These are phyloP conservation scores for Hanseniaspora taiwanica DNA, from an alignment of 805 yeast species.

Conservation along the genomic window DNA sequence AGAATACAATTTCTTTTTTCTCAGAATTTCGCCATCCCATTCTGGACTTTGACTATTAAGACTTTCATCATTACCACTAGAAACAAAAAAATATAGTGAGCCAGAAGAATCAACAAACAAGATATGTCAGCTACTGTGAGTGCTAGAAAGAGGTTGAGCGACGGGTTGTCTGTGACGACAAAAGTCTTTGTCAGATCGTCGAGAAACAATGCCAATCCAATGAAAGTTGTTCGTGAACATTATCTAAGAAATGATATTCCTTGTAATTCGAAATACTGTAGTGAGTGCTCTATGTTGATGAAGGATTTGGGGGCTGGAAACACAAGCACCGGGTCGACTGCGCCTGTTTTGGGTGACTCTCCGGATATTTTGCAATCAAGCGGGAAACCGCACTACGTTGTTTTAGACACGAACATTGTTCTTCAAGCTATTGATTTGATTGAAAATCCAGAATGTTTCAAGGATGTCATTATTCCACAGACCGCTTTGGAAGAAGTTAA, in stretches of 20 bases:
- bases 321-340: slow-evolving; percentile 29
- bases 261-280: slow-evolving; percentile 66
- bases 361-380: slow-evolving; percentile 36
- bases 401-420: slow-evolving; percentile 80
- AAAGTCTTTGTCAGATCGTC: slow-evolving; percentile 88
- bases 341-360: slow-evolving; percentile 46
- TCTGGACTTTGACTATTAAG: background rate
- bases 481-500: slow-evolving; percentile 89
- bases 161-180: slow-evolving; percentile 56
- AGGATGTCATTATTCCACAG: slow-evolving; percentile 90
- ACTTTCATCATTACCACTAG: background rate
- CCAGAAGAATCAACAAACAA: too few relatives aligned
- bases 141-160: slow-evolving; percentile 32
- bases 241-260: slow-evolving; percentile 87
- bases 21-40: too few relatives aligned
- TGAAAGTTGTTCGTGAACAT: slow-evolving; percentile 88
- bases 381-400: slow-evolving; percentile 57
- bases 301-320: slow-evolving; percentile 54
- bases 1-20: too few relatives aligned
- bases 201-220: slow-evolving; percentile 58
- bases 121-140: slow-evolving; percentile 11
- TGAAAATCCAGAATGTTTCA: slow-evolving; percentile 64
- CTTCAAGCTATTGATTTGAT: slow-evolving; percentile 80
- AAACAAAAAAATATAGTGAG: background rate
- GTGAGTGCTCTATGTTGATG: slow-evolving; percentile 39